These are phyloP conservation scores for Prunus mume DNA, from an alignment of 306 rosid genomes.

Conservation along the genomic window DNA sequence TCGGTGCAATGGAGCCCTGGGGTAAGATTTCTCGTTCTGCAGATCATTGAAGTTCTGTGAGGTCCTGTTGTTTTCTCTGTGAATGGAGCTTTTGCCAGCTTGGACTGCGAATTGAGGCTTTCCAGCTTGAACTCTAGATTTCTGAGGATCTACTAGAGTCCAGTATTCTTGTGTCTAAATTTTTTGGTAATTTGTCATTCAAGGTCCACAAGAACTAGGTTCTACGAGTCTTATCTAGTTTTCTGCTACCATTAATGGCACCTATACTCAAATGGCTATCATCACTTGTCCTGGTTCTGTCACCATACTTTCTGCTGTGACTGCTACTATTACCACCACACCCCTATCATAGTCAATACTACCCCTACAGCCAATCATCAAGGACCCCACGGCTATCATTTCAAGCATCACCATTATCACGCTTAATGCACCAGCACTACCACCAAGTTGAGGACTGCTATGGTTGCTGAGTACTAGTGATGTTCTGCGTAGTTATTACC, in stretches of 20 bases:
- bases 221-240: not conserved
- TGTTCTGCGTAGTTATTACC: not conserved
- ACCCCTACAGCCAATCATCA: not conserved
- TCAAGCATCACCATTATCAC: not conserved
- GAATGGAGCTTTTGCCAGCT: not conserved
- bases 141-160: not conserved
- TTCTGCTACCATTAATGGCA: not conserved
- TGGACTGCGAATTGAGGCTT: not conserved
- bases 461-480: not conserved
- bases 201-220: not conserved
- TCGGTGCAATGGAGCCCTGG: constrained; percentile 89
- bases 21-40: constrained; percentile 51
- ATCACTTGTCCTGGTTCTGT: not conserved
- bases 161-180: not conserved
- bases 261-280: not conserved
- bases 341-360: not conserved
- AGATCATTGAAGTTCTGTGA: not conserved
- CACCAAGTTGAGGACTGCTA: not conserved
- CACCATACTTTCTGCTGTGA: not conserved
- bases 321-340: not conserved
- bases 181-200: not conserved
- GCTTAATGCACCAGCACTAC: not conserved
- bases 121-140: not conserved
- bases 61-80: not conserved
- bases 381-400: not conserved